Percentiles rank a stretch among this genome's conserved stretches.
phyloP scores from a whole-genome alignment of 768 basidiomycete genomes.

The Russula sp. region DNA sequence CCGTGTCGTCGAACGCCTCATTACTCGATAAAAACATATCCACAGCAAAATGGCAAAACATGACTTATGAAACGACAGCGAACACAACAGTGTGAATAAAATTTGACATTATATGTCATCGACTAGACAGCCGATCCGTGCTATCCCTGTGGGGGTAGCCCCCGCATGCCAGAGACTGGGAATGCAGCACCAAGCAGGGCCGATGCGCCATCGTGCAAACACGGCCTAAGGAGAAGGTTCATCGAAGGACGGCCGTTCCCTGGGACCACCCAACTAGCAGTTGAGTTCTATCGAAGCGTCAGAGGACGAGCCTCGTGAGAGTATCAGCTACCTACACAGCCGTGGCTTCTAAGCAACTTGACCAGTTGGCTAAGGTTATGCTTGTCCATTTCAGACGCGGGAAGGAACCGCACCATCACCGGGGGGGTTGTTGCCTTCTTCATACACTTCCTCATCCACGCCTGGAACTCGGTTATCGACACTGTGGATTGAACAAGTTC shows the following conservation, averaged over 20 bases:
- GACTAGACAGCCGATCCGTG: too few relatives aligned
- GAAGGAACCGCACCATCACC: neutral
- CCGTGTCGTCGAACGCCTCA: too few relatives aligned
- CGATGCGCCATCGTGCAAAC: neutral
- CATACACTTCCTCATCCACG: neutral
- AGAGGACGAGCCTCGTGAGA: neutral
- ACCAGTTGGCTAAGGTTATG: neutral
- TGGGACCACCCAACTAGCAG: neutral
- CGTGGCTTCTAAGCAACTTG: neutral
- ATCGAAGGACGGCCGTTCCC: neutral
- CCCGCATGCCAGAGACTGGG: neutral
- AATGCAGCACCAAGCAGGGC: neutral
- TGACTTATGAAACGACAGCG: too few relatives aligned
- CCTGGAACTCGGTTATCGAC: neutral
- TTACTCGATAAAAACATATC: too few relatives aligned
- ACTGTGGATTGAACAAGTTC: neutral
- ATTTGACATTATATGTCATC: too few relatives aligned
- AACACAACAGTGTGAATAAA: too few relatives aligned
- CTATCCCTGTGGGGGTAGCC: neutral
- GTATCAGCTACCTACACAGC: neutral
- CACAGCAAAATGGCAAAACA: too few relatives aligned
- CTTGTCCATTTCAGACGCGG: neutral
- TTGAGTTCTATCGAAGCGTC: neutral
- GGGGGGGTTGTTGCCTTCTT: neutral
- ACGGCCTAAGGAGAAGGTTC: slow-evolving; percentile 11